Evolutionary conservation across 2,329 filamentous ascomycete species (phyloP).

Genomic region (Lasiodiplodia sp.): DNA sequence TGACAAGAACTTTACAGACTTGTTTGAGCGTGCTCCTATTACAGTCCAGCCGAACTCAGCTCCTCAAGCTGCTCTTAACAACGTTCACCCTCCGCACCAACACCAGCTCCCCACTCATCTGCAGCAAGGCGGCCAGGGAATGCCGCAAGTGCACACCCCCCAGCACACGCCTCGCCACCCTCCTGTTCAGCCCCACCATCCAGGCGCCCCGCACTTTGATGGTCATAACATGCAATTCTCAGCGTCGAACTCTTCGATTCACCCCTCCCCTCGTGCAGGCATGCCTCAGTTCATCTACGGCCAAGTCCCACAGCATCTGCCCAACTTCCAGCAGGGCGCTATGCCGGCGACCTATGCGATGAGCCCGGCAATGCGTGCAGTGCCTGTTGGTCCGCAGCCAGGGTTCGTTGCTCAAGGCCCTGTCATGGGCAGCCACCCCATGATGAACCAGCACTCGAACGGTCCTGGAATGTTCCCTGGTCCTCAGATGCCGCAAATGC

Average conservation of each 20-base stretch:
- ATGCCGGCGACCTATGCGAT: slow-evolving; percentile 72
- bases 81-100: slow-evolving; percentile 78
- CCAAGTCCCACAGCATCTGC: slow-evolving; percentile 66
- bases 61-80: slow-evolving; percentile 64
- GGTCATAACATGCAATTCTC: slow-evolving; percentile 88
- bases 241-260: slow-evolving; percentile 78
- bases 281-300: slow-evolving; percentile 72
- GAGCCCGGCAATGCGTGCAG: slow-evolving; percentile 72
- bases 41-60: slow-evolving; percentile 66
- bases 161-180: slow-evolving; percentile 81
- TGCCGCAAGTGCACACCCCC: slow-evolving; percentile 73
- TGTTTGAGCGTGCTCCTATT: slow-evolving; percentile 75
- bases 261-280: slow-evolving; percentile 78
- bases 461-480: slow-evolving; percentile 75
- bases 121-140: slow-evolving; percentile 73
- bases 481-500: slow-evolving; percentile 29
- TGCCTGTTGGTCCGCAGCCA: slow-evolving; percentile 71
- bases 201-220: slow-evolving; percentile 74
- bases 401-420: slow-evolving; percentile 77
- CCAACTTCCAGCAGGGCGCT: slow-evolving; percentile 57
- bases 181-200: slow-evolving; percentile 76
- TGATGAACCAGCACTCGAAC: slow-evolving; percentile 77
- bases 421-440: slow-evolving; percentile 76
- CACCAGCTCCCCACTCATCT: slow-evolving; percentile 85
- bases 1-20: slow-evolving; percentile 80